Evolutionary conservation across 2,329 filamentous ascomycete species (phyloP), one percentile per base, ranked within the genome.

Genomic region (Colletotrichum sp.): DNA sequence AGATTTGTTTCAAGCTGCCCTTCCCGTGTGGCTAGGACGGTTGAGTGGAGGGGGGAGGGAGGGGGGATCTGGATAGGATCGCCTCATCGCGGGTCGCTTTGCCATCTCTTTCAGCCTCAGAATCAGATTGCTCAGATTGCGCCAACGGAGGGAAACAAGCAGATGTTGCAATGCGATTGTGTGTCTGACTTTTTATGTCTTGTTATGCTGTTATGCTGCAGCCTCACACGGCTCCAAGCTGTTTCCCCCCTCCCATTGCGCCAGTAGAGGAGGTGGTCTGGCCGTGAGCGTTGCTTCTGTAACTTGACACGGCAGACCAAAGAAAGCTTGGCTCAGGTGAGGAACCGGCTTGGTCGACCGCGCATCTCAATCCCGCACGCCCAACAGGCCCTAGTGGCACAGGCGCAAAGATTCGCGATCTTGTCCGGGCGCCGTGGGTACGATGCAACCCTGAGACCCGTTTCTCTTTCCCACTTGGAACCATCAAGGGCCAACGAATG

Each of bases 281-380:
- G 27, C 39, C 64, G 19, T 36, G 36, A 70, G 49, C 62, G n/a
- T 49, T 34, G 44, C 55, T 49, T 71, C 44, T 71, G 30, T 71
- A 36, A 64, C 69, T 76, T 69, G 71, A 74, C 74, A 73, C 49
- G 70, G 64, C 22, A 69, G 57, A 68, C 68, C 72, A 39, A 22
- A 61, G 29, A 76, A 76, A 76, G 73, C 73, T 76, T 76, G 73
- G 69, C 64, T 69, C 64, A 73, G 70, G 57, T 61, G 59, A 61
- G 63, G 49, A 65, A 65, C 34, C 74, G 64, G 64, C 64, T 61
- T 32, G 68, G 64, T 69, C 34, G 59, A 76, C 59, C 71, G 70
- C 74, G 74, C 71, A 76, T 73, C 74, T 76, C 70, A 76, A 76
- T 76, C 74, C 70, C 64, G 74, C 74, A 76, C 68, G 74, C 74